Percentiles rank a stretch among this genome's conserved stretches.
phyloP scores from a whole-genome alignment of 306 rosid genomes.

The Pterocarpus macrocarpus region DNA sequence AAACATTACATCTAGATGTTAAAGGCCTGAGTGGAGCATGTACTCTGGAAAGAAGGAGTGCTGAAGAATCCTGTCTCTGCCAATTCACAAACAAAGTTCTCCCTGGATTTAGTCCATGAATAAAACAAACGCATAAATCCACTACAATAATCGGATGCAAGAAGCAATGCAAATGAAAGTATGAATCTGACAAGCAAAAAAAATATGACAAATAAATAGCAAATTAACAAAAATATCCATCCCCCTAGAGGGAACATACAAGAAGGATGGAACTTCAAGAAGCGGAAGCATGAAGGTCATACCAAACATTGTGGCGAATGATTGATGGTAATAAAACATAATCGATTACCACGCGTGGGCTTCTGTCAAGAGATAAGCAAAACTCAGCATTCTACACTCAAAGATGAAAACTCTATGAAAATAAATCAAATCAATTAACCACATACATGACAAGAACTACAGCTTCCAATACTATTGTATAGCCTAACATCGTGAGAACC shows the following conservation, averaged over 20 bases:
- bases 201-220: neutral
- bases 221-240: conserved; percentile 11
- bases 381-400: neutral
- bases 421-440: conserved; percentile 19
- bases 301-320: conserved; percentile 63
- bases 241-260: neutral
- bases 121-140: conserved; percentile 23
- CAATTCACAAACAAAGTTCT: conserved; percentile 48
- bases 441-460: conserved; percentile 63
- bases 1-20: conserved; percentile 63
- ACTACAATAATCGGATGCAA: neutral
- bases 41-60: conserved; percentile 58
- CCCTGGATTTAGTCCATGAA: conserved; percentile 34
- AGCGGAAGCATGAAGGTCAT: conserved; percentile 45
- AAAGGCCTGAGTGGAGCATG: conserved; percentile 58
- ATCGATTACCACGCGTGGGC: conserved; percentile 50
- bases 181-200: conserved; percentile 13
- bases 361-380: conserved; percentile 49
- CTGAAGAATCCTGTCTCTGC: conserved; percentile 64
- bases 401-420: neutral
- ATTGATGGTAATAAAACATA: conserved; percentile 58
- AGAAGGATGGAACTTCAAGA: conserved; percentile 11
- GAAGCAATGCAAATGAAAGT: neutral
- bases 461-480: conserved; percentile 47
- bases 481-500: conserved; percentile 53